Evolutionary conservation across 495 filamentous ascomycete genomes (phyloP), one percentile per base, ranked within the genome.

Genomic region (Penicillium arizonense): DNA sequence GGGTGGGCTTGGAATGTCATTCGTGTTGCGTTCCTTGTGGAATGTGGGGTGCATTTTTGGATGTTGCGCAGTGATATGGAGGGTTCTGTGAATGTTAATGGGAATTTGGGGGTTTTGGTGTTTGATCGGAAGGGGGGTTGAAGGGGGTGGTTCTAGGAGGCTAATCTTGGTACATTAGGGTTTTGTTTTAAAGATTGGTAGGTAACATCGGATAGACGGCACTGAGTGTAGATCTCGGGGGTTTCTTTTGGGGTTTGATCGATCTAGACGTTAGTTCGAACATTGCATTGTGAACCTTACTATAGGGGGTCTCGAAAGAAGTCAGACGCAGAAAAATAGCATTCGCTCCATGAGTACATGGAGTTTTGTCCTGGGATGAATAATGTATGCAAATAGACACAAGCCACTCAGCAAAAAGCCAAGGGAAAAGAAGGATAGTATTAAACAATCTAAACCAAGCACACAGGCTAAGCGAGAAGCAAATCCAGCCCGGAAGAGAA

Each of bases 371-470:
- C 12, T 3, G 16, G 4, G 6, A 11, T 21, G 14, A 23, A 44
- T 35, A 21, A 39, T 38, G 5, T 44, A 52, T 54, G 44, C 30
- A 43, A 41, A 35, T 50, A 41, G 30, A 47, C 35, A 46, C 37
- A 56, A 44, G 54, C 18, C 38, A 47, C 35, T 18, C 34, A 37
- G 49, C 16, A 41, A 24, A 54, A 26, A 50, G 28, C 30, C 52
- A 47, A 56, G 44, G 33, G 9, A 8, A 53, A 30, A 7, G 34
- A 61, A 55, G 28, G 45, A 64, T 59, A 67, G 42, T 67, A 67
- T 67, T 67, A 67, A 67, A 67, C 58, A 67, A 52, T 55, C 47
- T 67, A 67, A 61, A 41, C 49, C 51, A 60, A 53, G 63, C 57
- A 63, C 57, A 63, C 59, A 50, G 44, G 47, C 49, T 42, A 30